Base-by-base conservation (phyloP, 2,329 filamentous ascomycete genomes). In the Ophiosphaerella korrae region DNA sequence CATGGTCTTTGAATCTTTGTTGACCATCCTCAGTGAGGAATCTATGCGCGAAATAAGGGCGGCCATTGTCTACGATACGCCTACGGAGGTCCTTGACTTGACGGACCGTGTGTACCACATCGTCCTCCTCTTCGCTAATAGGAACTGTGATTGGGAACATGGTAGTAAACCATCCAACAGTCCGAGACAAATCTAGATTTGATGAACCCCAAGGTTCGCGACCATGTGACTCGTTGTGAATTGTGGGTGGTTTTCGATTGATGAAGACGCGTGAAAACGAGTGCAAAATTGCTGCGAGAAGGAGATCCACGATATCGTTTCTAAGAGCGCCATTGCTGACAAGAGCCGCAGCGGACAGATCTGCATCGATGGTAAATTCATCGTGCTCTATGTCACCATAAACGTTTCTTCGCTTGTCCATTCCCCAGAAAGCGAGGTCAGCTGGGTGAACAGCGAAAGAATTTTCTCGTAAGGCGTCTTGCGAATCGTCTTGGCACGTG, bases 91-190 rank as follows among this genome's bases (percentile, higher is more conserved):
- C 82, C 60, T 85, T 85, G 39, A 84, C 72, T 21, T 78, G 71
- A n/a, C 78, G 78, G 9, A 85, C 67, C 0, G 80, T 77, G 11
- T 80, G 73, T 34, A 84, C 67, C 13, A 84, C 67, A 50, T 84
- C 80, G 29, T 81, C 77, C 2, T 74, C 67, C 2, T 73, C 68
- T 2, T 79, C 75, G 1, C 78, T 60, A 7, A 75, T 74, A 2
- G 80, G 69, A 1, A 75, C 72, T 24, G 58, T 60, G 5, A 85
- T 71, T 0, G 83, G 83, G 42, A 78, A 82, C 11, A 86, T 70
- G 0, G 82, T 78, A 2, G 82, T 84, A 55, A 86, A 84, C 82
- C 82, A 85, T 2, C 83, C 84, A 0, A 86, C 82, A 0, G 83
- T 85, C 44, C 82, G 75, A 4, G 79, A 78, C 1, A 84, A 76